A percentile compares a stretch with the other conserved stretches of the same genome.
Conservation (phyloP, 129 eudicot species). For the Logfia minima region DNA sequence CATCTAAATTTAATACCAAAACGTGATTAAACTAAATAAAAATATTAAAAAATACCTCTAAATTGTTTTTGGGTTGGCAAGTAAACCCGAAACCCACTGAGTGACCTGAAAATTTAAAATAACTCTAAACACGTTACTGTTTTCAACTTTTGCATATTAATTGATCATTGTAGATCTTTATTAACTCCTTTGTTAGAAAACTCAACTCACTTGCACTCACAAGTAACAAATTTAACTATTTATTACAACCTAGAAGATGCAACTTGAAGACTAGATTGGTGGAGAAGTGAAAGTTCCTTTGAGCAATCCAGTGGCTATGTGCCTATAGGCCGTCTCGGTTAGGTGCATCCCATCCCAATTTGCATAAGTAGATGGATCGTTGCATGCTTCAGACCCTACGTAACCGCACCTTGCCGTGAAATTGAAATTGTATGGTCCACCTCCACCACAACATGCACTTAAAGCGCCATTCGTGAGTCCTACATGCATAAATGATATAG, state of each 20-base stretch:
- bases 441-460: slow-evolving; percentile 77
- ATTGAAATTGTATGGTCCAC: slow-evolving; percentile 77
- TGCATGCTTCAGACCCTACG: slow-evolving; percentile 48
- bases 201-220: neutral
- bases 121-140: neutral
- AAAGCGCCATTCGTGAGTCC: slow-evolving; percentile 52
- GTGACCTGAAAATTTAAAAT: too few species aligned
- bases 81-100: too few species aligned
- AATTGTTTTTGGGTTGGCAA: too few species aligned
- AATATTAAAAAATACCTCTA: too few species aligned
- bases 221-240: neutral
- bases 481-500: slow-evolving; percentile 18
- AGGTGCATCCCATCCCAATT: slow-evolving; percentile 83
- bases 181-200: neutral
- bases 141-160: neutral
- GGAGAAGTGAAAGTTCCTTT: slow-evolving; percentile 55
- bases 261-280: slow-evolving; percentile 33
- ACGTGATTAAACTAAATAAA: too few species aligned
- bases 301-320: slow-evolving; percentile 56
- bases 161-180: neutral
- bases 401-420: slow-evolving; percentile 73
- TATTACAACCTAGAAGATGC: neutral
- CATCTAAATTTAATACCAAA: too few species aligned
- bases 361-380: slow-evolving; percentile 44
- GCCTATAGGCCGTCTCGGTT: slow-evolving; percentile 60